Base-by-base conservation (phyloP, 306 rosid genomes). In the Crotalaria pallida region DNA sequence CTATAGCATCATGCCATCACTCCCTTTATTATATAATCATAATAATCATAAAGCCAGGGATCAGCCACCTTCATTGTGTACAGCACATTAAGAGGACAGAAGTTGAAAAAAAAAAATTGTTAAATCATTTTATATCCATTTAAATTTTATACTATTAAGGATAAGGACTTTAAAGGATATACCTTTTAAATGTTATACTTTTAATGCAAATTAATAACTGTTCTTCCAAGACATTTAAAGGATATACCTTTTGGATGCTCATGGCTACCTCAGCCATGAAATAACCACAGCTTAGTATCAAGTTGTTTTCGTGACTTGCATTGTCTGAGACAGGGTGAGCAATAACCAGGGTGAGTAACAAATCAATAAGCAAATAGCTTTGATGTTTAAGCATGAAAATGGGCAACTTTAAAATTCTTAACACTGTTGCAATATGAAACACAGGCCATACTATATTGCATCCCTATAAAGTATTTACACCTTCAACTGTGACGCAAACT, bases 231-330 rank as follows among this genome's bases (percentile, higher is more conserved):
- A 36, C 7, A 69, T 67, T 65, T 44, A 50, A 68, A 85, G 74
- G 72, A 78, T 58, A 66, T 87, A 93, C 98, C 96, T 90, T 93
- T 72, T 41, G 81, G 69, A 93, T 84, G 92, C 94, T 88, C 97
- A 93, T 86, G 71, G 98, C 91, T 77, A 88, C 76, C 83, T 93
- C 98, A 58, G 87, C 92, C 88, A 90, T 88, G 81, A 88, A 87
- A 87, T 84, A 90, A 69, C 90, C 87, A 69, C 96, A 85, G 83
- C 90, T 87, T 63, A 88, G 64, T 9, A 68, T 85, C 78, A 93
- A 79, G 82, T 93, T 93, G 84, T 88, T 79, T 83, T 88, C 94
- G 34, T 90, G 80, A 78, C 92, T 88, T 45, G 88, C 96, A 62
- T 82, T 87, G 67, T 85, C 96, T 88, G 89, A 33, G 70, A 74